Conservation (phyloP, 2,329 filamentous ascomycete species). For the Claviceps sp. region DNA sequence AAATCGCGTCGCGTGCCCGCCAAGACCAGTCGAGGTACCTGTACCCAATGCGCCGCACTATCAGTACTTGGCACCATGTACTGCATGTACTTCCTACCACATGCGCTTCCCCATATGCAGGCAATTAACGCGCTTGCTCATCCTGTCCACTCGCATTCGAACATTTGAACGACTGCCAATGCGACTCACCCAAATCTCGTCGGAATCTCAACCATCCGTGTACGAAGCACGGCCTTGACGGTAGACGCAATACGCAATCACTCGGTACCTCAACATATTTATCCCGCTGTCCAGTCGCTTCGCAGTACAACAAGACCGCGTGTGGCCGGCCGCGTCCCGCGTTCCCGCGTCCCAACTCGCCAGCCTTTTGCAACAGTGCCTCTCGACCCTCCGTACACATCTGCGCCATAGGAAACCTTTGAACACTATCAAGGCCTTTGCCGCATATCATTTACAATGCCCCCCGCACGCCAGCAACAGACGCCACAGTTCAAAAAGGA, state of each 20-base stretch:
- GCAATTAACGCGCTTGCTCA: slow-evolving; percentile 7
- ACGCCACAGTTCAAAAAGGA: slow-evolving; percentile 52
- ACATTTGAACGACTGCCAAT: neutral
- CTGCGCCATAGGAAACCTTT: neutral
- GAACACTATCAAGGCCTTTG: neutral
- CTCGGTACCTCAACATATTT: neutral
- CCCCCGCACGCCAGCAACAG: slow-evolving; percentile 29
- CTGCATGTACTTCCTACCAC: neutral
- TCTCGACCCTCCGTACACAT: neutral
- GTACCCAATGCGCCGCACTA: neutral
- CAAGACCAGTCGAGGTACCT: neutral
- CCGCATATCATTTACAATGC: slow-evolving; percentile 18
- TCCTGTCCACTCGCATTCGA: neutral
- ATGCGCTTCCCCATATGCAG: slow-evolving; percentile 3
- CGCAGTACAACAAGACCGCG: neutral
- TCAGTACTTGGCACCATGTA: neutral
- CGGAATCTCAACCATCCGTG: neutral
- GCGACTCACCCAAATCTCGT: neutral
- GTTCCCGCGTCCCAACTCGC: neutral
- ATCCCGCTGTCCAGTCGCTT: neutral
- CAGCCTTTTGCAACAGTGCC: neutral
- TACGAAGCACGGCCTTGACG: neutral
- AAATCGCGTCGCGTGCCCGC: slow-evolving; percentile 1
- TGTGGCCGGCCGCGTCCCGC: neutral
- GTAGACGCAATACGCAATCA: neutral